Base-by-base conservation (phyloP, 225 moss, liverwort and hornwort species). In the Takakia lepidozioides region DNA sequence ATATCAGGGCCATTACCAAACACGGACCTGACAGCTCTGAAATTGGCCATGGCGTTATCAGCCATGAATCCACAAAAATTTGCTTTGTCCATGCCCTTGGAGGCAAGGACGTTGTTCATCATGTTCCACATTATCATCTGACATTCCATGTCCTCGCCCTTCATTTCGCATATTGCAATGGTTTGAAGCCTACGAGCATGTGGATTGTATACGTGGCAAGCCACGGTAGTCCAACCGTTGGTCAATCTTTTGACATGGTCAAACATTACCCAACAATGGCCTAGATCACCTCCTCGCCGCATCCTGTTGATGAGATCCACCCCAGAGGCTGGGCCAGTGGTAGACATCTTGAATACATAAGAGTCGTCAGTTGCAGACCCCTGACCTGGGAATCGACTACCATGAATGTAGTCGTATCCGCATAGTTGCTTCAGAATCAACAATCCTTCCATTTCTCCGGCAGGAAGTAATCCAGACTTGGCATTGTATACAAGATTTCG, bases 211-310 rank as follows among this genome's bases (percentile, higher is more conserved):
- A 57, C 56, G 22, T 45, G 56, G 34, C 56, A 57, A 44, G 56
- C 56, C 56, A 57, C 30, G n/a, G 56, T 57, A 9, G 44, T 57
- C 56, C 44, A 57, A n/a, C n/a, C n/a, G 20, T 43, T 27, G 8
- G 19, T 11, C 4, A 57, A n/a, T 20, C 56, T 43, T 23, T 57
- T 57, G 2, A 46, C 42, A 29, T 54, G 54, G 25, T 55, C 38
- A 26, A 48, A 48, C 48, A 4, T 48, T 3, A 48, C 15, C 52
- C 52, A 52, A 22, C 21, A 16, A 38, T 38, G n/a, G n/a, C n/a
- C n/a, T n/a, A n/a, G n/a, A n/a, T n/a, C n/a, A n/a, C n/a, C n/a
- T n/a, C n/a, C n/a, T n/a, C n/a, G n/a, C n/a, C n/a, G n/a, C n/a
- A n/a, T n/a, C n/a, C n/a, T n/a, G n/a, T n/a, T n/a, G n/a, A n/a